Evolutionary conservation across 495 filamentous ascomycete genomes (phyloP).

Genomic region (Cairneyella variabilis): DNA sequence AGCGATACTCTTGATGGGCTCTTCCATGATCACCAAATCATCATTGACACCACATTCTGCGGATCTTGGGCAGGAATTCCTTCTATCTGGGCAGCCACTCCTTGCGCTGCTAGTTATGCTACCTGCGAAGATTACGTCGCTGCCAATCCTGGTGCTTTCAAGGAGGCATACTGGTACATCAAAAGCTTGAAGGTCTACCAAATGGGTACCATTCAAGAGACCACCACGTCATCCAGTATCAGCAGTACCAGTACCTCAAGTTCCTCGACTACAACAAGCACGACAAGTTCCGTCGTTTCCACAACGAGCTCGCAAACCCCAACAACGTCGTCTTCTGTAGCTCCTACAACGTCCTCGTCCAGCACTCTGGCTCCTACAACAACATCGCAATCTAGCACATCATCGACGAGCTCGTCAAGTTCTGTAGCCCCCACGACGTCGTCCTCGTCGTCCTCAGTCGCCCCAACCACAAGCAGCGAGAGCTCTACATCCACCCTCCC

Average conservation of each 20-base stretch:
- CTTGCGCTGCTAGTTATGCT: constrained; percentile 37
- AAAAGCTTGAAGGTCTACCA: constrained; percentile 60
- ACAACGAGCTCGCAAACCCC: background rate
- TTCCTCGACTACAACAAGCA: background rate
- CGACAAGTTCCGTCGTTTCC: background rate
- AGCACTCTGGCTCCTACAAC: too few relatives aligned
- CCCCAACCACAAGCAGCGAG: too few relatives aligned
- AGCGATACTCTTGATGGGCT: constrained; percentile 56
- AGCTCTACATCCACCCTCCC: background rate
- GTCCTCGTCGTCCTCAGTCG: too few relatives aligned
- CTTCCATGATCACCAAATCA: constrained; percentile 69
- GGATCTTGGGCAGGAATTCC: constrained; percentile 66
- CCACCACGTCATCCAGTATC: background rate
- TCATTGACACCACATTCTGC: constrained; percentile 84
- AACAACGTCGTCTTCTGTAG: background rate
- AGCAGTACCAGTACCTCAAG: background rate
- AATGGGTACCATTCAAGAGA: background rate
- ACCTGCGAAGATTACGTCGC: constrained; percentile 57
- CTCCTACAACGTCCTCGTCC: background rate
- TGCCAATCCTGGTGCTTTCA: constrained; percentile 50
- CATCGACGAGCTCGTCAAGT: too few relatives aligned
- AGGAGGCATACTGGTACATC: constrained; percentile 61
- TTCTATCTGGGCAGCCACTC: constrained; percentile 3
- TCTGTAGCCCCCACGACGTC: too few relatives aligned
- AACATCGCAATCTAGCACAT: too few relatives aligned